Percentiles rank a stretch among this genome's conserved stretches.
Conservation (phyloP, 345 rosid genomes). For the Aquilaria sinensis region DNA sequence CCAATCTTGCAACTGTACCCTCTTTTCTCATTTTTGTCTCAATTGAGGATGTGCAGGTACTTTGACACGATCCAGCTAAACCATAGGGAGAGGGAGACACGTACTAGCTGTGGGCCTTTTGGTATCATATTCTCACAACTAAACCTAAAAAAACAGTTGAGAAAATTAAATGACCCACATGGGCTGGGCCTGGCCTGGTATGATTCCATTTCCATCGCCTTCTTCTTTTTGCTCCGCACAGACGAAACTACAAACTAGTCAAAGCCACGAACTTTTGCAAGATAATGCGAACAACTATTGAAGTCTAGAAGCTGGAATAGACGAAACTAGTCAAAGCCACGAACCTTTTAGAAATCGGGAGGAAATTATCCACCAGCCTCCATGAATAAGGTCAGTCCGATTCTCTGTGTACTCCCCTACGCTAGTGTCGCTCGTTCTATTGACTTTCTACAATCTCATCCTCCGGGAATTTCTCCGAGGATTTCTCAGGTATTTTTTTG, state of each 20-base stretch:
- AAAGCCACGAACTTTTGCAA: conserved; percentile 3
- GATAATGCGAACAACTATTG: too few species aligned
- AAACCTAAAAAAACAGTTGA: too few species aligned
- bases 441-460: background rate
- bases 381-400: conserved; percentile 3
- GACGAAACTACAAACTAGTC: conserved; percentile 12
- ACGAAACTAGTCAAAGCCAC: conserved; percentile 1
- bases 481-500: too few species aligned
- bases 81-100: background rate
- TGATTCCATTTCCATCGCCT: background rate
- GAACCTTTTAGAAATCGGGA: background rate
- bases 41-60: too few species aligned
- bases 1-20: too few species aligned
- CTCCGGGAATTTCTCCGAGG: too few species aligned
- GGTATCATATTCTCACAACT: too few species aligned
- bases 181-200: too few species aligned
- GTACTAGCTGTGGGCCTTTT: too few species aligned
- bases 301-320: background rate
- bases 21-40: too few species aligned
- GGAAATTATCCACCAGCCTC: conserved; percentile 2
- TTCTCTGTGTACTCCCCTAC: conserved; percentile 5
- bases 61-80: too few species aligned
- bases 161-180: too few species aligned
- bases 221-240: conserved; percentile 6
- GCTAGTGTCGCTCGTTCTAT: background rate